These are phyloP conservation scores for Saccharomyces hybrid DNA, from an alignment of 1,139 yeast genomes.

Conservation along the genomic window DNA sequence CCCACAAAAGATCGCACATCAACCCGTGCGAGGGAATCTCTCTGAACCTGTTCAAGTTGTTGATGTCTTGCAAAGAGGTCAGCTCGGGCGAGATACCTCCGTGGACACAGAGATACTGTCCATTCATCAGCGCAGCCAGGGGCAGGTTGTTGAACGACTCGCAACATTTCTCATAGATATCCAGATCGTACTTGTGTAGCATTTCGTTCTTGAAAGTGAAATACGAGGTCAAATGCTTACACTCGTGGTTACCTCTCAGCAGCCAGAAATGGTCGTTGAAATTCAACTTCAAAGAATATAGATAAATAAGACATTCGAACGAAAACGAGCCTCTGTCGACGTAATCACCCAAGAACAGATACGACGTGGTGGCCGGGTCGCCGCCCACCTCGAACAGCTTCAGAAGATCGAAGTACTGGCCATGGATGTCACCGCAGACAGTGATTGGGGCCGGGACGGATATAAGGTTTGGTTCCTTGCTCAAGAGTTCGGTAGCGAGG, in stretches of 20 bases:
- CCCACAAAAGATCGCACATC: conserved; percentile 95
- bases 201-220: conserved; percentile 92
- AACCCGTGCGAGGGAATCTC: conserved; percentile 93
- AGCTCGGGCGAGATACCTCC: conserved; percentile 95
- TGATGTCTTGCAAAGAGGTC: conserved; percentile 61
- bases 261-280: conserved; percentile 73
- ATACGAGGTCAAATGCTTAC: conserved; percentile 87
- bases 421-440: conserved; percentile 95
- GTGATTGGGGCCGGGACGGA: conserved; percentile 90
- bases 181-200: conserved; percentile 66
- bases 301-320: conserved; percentile 74
- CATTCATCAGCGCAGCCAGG: conserved; percentile 88
- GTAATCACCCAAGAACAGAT: conserved; percentile 87
- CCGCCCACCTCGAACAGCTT: conserved; percentile 95
- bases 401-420: conserved; percentile 86
- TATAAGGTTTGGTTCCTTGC: conserved; percentile 70
- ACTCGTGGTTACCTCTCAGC: conserved; percentile 93
- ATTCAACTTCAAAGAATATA: conserved; percentile 74
- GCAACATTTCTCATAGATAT: conserved; percentile 69
- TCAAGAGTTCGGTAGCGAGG: conserved; percentile 61
- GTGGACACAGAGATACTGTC: conserved; percentile 92
- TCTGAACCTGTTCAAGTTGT: conserved; percentile 66
- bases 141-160: conserved; percentile 83
- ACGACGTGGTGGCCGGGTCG: conserved; percentile 67
- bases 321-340: conserved; percentile 95